Conservation (phyloP, 2,329 filamentous ascomycete genomes). For the Aspergillus amoenus region DNA sequence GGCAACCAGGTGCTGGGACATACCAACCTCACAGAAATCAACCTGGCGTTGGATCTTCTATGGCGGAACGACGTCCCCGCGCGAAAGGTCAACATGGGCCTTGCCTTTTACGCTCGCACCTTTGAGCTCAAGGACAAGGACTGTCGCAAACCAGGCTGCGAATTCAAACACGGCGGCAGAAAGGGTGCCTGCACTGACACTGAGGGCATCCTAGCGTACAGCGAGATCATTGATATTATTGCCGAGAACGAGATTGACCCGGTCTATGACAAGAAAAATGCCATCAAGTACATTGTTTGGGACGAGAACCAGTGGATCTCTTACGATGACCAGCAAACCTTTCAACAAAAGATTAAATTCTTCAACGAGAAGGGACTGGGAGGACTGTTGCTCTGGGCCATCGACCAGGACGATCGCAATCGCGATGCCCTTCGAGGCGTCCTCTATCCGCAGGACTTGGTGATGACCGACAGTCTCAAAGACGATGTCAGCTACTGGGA, state of each 20-base stretch:
- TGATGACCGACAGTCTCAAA: constrained; percentile 1
- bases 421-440: constrained; percentile 6
- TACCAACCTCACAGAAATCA: constrained; percentile 18
- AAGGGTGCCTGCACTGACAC: constrained; percentile 22
- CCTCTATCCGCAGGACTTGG: constrained; percentile 6
- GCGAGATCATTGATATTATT: constrained; percentile 27
- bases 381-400: constrained; percentile 6
- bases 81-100: constrained; percentile 12
- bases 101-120: constrained; percentile 15
- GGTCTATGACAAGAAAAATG: constrained; percentile 19
- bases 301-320: constrained; percentile 25
- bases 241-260: constrained; percentile 16
- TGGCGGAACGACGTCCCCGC: constrained; percentile 13
- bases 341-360: constrained; percentile 36
- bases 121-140: constrained; percentile 3
- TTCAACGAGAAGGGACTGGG: constrained; percentile 23
- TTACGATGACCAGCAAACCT: constrained; percentile 39
- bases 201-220: constrained; percentile 22
- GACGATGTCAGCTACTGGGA: constrained; percentile 10
- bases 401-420: constrained; percentile 1
- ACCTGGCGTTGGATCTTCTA: constrained; percentile 11
- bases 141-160: constrained; percentile 11
- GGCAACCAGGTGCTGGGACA: constrained; percentile 10
- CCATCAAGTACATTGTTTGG: constrained; percentile 19
- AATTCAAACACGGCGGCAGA: constrained; percentile 18